phyloP scores from a whole-genome alignment of 139 green algal genomes.

The Pleodorina starrii region DNA sequence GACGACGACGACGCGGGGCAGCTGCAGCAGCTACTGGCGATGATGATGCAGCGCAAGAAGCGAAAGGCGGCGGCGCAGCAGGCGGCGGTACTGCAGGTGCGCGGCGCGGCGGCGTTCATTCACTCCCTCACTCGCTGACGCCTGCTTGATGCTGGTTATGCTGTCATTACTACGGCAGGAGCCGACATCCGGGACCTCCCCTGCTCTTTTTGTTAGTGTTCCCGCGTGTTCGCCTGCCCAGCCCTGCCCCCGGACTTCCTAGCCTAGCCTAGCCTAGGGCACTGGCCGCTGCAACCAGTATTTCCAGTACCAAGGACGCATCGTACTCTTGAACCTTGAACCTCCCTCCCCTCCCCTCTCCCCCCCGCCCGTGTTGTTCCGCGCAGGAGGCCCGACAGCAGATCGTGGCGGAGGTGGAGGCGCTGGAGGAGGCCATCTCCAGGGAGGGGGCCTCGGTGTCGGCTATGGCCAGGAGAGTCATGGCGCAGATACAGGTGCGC shows the following conservation, averaged over 20 bases:
- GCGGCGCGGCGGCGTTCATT: background rate
- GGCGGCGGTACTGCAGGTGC: conserved; percentile 3
- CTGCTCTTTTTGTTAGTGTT: too few relatives aligned
- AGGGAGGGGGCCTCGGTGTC: background rate
- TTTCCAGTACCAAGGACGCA: too few relatives aligned
- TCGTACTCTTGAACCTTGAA: too few relatives aligned
- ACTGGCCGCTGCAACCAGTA: too few relatives aligned
- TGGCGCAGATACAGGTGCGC: conserved; percentile 7
- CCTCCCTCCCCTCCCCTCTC: too few relatives aligned
- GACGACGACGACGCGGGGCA: background rate
- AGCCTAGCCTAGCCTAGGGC: too few relatives aligned
- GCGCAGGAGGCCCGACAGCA: background rate
- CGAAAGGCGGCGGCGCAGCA: conserved; percentile 1
- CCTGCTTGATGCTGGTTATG: too few relatives aligned
- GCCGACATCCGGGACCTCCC: background rate
- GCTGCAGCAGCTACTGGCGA: conserved; percentile 17
- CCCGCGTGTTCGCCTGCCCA: too few relatives aligned
- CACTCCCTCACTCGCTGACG: too few relatives aligned
- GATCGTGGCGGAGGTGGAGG: background rate
- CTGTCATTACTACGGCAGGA: too few relatives aligned
- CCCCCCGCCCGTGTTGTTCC: too few relatives aligned
- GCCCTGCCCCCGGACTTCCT: too few relatives aligned
- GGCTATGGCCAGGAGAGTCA: background rate
- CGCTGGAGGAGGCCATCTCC: background rate
- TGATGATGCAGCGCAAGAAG: conserved; percentile 26